Percentiles rank a stretch among this genome's conserved stretches.
These are phyloP conservation scores for Penicillium sclerotigenum DNA, from an alignment of 2,329 filamentous ascomycete genomes.

Conservation along the genomic window DNA sequence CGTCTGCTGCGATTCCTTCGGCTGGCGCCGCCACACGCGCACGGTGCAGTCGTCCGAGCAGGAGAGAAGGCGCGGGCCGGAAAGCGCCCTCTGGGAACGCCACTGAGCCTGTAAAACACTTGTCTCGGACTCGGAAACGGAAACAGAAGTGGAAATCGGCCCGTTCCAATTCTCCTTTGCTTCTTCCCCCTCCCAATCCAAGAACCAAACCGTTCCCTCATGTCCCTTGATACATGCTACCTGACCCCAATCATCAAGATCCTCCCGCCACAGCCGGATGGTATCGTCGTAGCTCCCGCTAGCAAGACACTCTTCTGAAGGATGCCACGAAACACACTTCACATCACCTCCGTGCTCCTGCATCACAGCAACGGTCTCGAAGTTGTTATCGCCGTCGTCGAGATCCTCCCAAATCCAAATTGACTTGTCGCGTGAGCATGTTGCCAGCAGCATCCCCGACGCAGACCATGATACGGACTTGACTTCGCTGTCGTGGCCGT, in stretches of 20 bases:
- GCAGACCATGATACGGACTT: conserved; percentile 67
- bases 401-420: conserved; percentile 99
- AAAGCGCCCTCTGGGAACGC: conserved; percentile 30
- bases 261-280: conserved; percentile 83
- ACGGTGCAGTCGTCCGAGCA: conserved; percentile 81
- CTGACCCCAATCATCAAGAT: conserved; percentile 91
- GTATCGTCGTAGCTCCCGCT: conserved; percentile 94
- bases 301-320: conserved; percentile 73
- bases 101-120: conserved; percentile 20
- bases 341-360: conserved; percentile 95
- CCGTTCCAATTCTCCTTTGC: background rate
- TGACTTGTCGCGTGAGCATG: conserved; percentile 85
- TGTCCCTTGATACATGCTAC: conserved; percentile 79
- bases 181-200: conserved; percentile 62
- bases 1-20: conserved; percentile 42
- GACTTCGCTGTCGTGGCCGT: conserved; percentile 94
- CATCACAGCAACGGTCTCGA: conserved; percentile 91
- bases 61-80: conserved; percentile 64
- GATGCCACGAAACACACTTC: conserved; percentile 91
- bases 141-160: background rate
- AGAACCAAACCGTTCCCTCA: conserved; percentile 80
- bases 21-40: conserved; percentile 70
- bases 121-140: conserved; percentile 1
- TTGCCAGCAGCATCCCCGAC: conserved; percentile 77
- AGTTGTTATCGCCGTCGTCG: conserved; percentile 80